Percentiles rank a stretch among this genome's conserved stretches.
Evolutionary conservation across 78 protist genomes (phyloP).

Genomic region (Dictyostelium firmibasis): DNA sequence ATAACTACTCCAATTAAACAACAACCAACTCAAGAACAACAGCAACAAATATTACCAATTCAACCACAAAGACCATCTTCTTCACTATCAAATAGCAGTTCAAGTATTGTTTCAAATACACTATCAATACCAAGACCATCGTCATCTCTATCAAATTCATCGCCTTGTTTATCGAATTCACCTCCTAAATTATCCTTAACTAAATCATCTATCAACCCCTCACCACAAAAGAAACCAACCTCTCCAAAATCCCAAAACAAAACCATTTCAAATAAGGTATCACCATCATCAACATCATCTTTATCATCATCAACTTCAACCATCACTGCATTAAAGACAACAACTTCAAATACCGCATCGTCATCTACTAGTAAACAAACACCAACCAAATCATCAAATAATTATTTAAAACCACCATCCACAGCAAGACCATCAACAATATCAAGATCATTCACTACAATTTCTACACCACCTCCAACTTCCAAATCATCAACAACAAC

Average conservation of each 20-base stretch:
- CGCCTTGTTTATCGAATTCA: not conserved
- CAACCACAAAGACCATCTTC: not conserved
- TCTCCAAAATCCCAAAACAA: not conserved
- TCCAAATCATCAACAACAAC: not conserved
- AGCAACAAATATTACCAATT: not conserved
- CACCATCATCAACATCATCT: not conserved
- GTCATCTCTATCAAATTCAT: not conserved
- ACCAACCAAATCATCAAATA: slow-evolving; percentile 1
- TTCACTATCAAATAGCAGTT: not conserved
- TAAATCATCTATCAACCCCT: not conserved
- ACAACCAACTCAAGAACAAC: not conserved
- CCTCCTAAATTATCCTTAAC: not conserved
- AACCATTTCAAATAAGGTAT: not conserved
- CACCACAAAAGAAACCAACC: not conserved
- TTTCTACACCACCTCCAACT: not conserved
- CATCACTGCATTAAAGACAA: not conserved
- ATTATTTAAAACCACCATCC: not conserved
- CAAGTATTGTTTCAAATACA: not conserved
- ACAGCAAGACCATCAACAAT: not conserved
- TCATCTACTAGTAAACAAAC: not conserved
- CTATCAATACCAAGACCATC: slow-evolving; percentile 4
- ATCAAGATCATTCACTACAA: not conserved
- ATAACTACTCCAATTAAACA: slow-evolving; percentile 1
- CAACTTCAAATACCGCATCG: not conserved
- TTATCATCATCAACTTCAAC: not conserved